These are phyloP conservation scores for Cyanodermella asteris DNA, from an alignment of 2,329 filamentous ascomycete genomes.

Conservation along the genomic window DNA sequence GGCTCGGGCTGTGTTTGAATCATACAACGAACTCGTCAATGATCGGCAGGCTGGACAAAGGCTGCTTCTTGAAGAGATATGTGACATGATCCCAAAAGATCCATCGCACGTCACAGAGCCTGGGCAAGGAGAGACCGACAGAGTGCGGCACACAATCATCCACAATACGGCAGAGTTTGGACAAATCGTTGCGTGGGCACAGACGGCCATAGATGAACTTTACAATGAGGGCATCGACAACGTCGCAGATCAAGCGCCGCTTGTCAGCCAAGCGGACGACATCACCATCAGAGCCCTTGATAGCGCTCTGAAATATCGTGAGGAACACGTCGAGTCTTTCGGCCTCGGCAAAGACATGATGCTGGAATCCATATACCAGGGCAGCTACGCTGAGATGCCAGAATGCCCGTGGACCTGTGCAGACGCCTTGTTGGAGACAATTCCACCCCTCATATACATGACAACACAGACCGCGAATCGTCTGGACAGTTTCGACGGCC, in stretches of 20 bases:
- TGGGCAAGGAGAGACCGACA: constrained; percentile 50
- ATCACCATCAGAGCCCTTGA: constrained; percentile 44
- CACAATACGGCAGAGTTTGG: constrained; percentile 52
- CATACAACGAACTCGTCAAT: constrained; percentile 48
- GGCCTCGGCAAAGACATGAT: constrained; percentile 48
- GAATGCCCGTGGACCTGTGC: constrained; percentile 78
- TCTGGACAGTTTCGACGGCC: constrained; percentile 15
- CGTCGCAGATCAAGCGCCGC: constrained; percentile 24
- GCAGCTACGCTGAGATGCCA: constrained; percentile 46
- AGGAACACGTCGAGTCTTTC: constrained; percentile 46
- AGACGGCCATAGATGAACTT: constrained; percentile 51
- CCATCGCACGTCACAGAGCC: constrained; percentile 47
- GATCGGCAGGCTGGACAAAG: constrained; percentile 37
- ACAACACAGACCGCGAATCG: constrained; percentile 19
- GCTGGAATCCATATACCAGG: constrained; percentile 38
- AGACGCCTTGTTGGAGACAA: constrained; percentile 22
- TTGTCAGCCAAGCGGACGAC: constrained; percentile 48
- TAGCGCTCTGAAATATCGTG: constrained; percentile 47
- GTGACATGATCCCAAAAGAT: constrained; percentile 54
- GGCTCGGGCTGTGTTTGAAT: constrained; percentile 59
- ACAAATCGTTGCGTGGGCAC: constrained; percentile 57
- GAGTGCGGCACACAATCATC: constrained; percentile 70
- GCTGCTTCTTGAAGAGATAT: constrained; percentile 50
- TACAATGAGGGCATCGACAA: constrained; percentile 40
- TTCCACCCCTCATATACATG: constrained; percentile 11